Conservation (phyloP, 2,329 filamentous ascomycete species). For the Zasmidium cellare region DNA sequence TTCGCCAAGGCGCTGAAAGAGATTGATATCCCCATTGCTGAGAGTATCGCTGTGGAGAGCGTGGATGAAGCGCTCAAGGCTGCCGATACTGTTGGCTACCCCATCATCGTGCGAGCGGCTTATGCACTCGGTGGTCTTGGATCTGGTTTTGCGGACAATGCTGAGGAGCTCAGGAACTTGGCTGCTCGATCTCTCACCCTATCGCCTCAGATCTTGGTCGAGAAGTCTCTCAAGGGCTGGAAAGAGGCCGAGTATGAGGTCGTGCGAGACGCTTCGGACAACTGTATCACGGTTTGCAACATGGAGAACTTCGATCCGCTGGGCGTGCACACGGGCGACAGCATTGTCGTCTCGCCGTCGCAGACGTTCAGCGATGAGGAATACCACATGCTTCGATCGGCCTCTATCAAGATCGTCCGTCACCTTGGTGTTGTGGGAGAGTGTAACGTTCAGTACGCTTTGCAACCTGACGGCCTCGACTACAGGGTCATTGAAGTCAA, state of each 20-base stretch:
- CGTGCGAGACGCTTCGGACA: constrained; percentile 93
- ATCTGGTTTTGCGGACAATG: constrained; percentile 91
- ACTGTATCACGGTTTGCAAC: constrained; percentile 99
- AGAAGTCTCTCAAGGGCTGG: constrained; percentile 99
- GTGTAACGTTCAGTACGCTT: constrained; percentile 97
- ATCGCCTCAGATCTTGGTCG: constrained; percentile 93
- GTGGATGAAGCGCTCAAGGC: constrained; percentile 90
- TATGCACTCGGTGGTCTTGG: constrained; percentile 95
- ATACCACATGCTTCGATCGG: constrained; percentile 98
- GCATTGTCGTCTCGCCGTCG: constrained; percentile 94
- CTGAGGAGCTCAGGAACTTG: constrained; percentile 91
- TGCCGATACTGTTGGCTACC: constrained; percentile 85
- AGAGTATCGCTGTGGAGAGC: constrained; percentile 89
- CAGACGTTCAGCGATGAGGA: constrained; percentile 98
- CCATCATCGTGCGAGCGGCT: constrained; percentile 95
- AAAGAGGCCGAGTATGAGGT: constrained; percentile 99
- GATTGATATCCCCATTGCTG: constrained; percentile 95
- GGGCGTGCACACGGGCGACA: constrained; percentile 97
- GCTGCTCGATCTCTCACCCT: constrained; percentile 89
- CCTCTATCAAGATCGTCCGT: constrained; percentile 96
- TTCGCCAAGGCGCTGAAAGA: constrained; percentile 95
- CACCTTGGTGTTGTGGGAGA: constrained; percentile 97
- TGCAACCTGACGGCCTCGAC: constrained; percentile 94
- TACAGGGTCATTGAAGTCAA: constrained; percentile 99
- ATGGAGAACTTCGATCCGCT: constrained; percentile 99